Percentiles rank a stretch among this genome's conserved stretches.
Evolutionary conservation across 176 grass and related monocot genomes (phyloP).

Genomic region (Secale cereale): DNA sequence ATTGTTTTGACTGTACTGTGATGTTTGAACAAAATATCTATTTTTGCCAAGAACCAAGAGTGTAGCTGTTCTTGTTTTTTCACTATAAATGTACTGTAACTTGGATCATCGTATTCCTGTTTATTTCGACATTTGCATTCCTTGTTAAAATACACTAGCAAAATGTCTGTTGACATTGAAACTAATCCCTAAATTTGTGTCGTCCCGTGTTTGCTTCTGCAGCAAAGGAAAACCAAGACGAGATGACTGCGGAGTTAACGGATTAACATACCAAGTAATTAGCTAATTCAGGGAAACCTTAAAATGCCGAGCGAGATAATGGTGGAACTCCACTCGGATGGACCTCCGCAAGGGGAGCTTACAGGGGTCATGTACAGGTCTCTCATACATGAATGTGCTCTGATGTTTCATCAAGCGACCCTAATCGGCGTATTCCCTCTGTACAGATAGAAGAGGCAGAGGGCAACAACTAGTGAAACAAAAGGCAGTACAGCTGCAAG

Average conservation of each 20-base stretch:
- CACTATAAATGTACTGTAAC: neutral
- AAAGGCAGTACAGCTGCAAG: slow-evolving; percentile 18
- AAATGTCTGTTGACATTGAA: too few relatives aligned
- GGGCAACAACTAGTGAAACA: neutral
- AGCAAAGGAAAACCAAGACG: slow-evolving; percentile 34
- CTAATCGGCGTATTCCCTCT: neutral
- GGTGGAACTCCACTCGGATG: neutral
- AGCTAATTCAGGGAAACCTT: slow-evolving; percentile 7
- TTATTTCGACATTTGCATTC: neutral
- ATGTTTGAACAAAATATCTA: neutral
- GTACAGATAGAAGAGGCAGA: neutral
- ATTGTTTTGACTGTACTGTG: neutral
- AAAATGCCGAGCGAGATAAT: neutral
- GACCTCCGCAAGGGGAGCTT: slow-evolving; percentile 2
- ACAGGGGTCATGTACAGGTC: slow-evolving; percentile 13
- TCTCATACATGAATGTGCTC: neutral
- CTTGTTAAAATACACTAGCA: neutral
- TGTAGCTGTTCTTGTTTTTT: neutral
- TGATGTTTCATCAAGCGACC: neutral
- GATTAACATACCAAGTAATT: slow-evolving; percentile 11
- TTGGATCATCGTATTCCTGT: neutral
- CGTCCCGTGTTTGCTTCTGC: neutral
- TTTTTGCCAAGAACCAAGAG: neutral
- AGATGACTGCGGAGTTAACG: neutral
- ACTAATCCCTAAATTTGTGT: neutral